Evolutionary conservation across 345 rosid genomes (phyloP), one percentile per base, ranked within the genome.

Genomic region (Microcos paniculata): DNA sequence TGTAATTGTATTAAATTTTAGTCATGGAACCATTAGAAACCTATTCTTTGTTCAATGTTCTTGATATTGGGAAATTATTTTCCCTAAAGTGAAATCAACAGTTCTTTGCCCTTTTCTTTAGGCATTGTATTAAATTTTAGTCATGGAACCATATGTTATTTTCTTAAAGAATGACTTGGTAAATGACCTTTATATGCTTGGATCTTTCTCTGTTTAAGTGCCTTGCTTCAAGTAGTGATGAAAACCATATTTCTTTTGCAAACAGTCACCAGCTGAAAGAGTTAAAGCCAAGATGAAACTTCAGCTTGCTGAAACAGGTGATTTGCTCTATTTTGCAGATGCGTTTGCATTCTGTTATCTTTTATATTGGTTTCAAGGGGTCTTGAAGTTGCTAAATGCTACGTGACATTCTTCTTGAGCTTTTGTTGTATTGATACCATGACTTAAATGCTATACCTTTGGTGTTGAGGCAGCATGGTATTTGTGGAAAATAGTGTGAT

Each of bases 241-340:
- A 51, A n/a, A 35, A 16, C 30, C 38, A 2, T 76, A 78, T 70
- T 84, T 79, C 71, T 81, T 76, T 83, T 77, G 48, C 80, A 72
- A 62, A 79, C 87, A 93, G 98, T 83, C 92, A 38, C 87, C 90
- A 30, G 94, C 94, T 81, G 98, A 87, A 68, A 93, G 87, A 78
- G 96, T 93, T 66, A 95, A 95, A 82, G 98, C 98, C 73, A 89
- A 84, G 89, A 95, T 88, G 97, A 95, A 91, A 79, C 81, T 86
- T 74, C 97, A 93, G 87, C 99, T 95, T 76, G 79, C 84, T 78
- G 91, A 90, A 82, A 90, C 98, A 58, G 93, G 99, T 93, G 81
- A 77, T 28, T 69, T 76, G 57, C 30, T 31, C 78, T 64, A 23
- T 23, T 30, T 59, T 28, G 13, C 18, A 18, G 18, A 45, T 61